These are phyloP conservation scores for Turritis glabra DNA, from an alignment of 345 rosid species.

Conservation along the genomic window DNA sequence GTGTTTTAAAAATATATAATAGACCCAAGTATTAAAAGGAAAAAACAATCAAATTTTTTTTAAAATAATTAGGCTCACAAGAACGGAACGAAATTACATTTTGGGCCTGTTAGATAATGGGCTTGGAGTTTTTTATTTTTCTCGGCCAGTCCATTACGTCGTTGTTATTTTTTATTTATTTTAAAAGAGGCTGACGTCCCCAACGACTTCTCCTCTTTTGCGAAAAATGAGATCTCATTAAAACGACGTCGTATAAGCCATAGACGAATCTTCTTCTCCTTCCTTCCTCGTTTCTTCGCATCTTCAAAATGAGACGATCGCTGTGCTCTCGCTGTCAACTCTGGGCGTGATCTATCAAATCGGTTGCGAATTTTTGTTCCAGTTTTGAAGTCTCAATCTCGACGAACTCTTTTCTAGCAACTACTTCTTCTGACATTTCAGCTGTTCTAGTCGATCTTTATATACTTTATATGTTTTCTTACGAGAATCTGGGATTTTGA, in stretches of 20 bases:
- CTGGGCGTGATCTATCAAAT: conserved; percentile 25
- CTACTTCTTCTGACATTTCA: conserved; percentile 45
- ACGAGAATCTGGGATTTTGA: conserved; percentile 8
- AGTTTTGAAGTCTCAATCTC: conserved; percentile 26
- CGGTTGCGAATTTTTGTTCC: conserved; percentile 6
- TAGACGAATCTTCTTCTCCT: conserved; percentile 1
- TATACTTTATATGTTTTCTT: conserved; percentile 3
- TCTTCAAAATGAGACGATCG: conserved; percentile 34
- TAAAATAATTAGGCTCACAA: background rate
- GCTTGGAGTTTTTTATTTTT: background rate
- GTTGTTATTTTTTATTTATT: background rate
- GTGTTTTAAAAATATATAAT: background rate
- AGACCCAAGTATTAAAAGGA: background rate
- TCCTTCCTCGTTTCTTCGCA: conserved; percentile 1
- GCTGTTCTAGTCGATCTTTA: conserved; percentile 24
- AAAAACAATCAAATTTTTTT: background rate
- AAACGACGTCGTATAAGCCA: conserved; percentile 14
- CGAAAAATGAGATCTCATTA: background rate
- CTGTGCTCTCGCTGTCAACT: conserved; percentile 43
- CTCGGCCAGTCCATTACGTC: background rate
- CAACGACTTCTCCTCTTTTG: background rate
- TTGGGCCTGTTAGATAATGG: background rate
- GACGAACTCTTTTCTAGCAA: conserved; percentile 40
- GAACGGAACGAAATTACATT: background rate
- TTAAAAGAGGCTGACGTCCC: background rate